These are phyloP conservation scores for Papiliotrema terrestris DNA, from an alignment of 1,284 basidiomycete genomes.

Conservation along the genomic window DNA sequence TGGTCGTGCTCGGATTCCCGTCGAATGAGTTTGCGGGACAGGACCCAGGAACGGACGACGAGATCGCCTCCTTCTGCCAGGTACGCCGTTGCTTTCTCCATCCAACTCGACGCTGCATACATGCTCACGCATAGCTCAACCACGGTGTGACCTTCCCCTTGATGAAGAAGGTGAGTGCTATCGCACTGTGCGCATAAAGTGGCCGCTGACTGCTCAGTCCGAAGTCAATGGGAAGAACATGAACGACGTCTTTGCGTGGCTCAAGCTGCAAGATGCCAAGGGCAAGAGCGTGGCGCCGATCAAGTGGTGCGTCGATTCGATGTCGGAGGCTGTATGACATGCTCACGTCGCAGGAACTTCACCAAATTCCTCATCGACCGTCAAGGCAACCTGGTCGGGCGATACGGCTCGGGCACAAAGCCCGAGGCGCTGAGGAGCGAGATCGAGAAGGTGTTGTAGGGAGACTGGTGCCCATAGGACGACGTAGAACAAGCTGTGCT, in stretches of 20 bases:
- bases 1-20: conserved; percentile 53
- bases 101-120: background rate
- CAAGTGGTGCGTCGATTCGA: conserved; percentile 39
- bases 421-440: conserved; percentile 35
- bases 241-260: conserved; percentile 79
- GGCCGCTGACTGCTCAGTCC: conserved; percentile 46
- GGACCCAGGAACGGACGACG: conserved; percentile 68
- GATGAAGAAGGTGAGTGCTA: conserved; percentile 61
- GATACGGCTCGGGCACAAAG: conserved; percentile 34
- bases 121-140: conserved; percentile 52
- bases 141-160: conserved; percentile 77
- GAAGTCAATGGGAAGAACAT: conserved; percentile 79
- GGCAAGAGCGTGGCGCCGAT: conserved; percentile 36
- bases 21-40: conserved; percentile 57
- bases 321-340: too few relatives aligned
- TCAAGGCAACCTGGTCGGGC: conserved; percentile 35
- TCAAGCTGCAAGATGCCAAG: conserved; percentile 58
- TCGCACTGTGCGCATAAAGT: background rate
- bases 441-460: conserved; percentile 35
- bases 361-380: conserved; percentile 44
- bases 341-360: conserved; percentile 33
- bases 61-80: conserved; percentile 55
- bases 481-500: too few relatives aligned
- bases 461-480: too few relatives aligned
- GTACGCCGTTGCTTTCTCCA: conserved; percentile 17